phyloP scores from a whole-genome alignment of 2,329 filamentous ascomycete genomes.

The Colletotrichum sansevieriae region DNA sequence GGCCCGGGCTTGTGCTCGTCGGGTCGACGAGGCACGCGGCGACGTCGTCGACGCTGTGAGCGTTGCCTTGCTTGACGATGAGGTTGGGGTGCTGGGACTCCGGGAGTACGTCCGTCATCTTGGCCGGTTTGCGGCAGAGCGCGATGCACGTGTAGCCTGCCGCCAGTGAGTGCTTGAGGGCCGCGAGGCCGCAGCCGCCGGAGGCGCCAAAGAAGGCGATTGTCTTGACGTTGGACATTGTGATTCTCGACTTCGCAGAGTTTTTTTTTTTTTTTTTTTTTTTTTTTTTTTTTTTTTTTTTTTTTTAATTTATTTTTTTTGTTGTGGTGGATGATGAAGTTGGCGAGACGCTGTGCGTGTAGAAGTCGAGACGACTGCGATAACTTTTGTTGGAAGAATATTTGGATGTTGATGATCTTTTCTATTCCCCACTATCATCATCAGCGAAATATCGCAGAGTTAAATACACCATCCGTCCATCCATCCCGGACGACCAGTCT shows the following conservation, averaged over 20 bases:
- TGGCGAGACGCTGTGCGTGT: too few relatives aligned
- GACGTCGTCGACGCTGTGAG: too few relatives aligned
- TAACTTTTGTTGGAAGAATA: too few relatives aligned
- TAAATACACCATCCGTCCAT: background rate
- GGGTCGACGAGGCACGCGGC: too few relatives aligned
- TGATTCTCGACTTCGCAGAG: background rate
- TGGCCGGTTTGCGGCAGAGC: slow-evolving; percentile 56
- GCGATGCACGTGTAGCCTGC: slow-evolving; percentile 55
- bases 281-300: too few relatives aligned
- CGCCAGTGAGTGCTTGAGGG: slow-evolving; percentile 53
- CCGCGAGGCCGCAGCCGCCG: slow-evolving; percentile 43
- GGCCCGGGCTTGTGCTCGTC: too few relatives aligned
- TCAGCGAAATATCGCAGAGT: background rate
- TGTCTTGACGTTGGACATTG: slow-evolving; percentile 43
- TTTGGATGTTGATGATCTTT: background rate
- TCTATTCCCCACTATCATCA: background rate
- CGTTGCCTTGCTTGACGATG: too few relatives aligned
- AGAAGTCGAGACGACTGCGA: too few relatives aligned
- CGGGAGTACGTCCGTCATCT: slow-evolving; percentile 45
- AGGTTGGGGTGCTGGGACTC: too few relatives aligned
- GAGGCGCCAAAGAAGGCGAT: slow-evolving; percentile 58
- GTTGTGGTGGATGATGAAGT: too few relatives aligned
- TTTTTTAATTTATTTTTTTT: too few relatives aligned
- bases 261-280: background rate
- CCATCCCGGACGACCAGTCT: background rate